A percentile compares a stretch with the other conserved stretches of the same genome.
phyloP scores from a whole-genome alignment of 179 eudicot species.

The Corrigiola litoralis region DNA sequence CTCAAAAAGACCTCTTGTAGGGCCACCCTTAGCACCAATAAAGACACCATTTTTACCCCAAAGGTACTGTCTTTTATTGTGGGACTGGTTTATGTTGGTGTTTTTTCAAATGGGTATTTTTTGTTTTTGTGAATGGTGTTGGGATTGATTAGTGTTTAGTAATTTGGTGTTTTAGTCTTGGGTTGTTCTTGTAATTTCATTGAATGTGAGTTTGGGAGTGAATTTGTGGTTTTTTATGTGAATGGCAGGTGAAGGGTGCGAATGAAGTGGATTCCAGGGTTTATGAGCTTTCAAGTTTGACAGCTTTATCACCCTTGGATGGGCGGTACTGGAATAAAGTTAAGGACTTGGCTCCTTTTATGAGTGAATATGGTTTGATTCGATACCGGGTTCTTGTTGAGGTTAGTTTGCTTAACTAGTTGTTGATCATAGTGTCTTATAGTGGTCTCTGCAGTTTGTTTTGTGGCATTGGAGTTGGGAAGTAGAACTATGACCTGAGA shows the following conservation, averaged over 20 bases:
- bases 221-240: neutral
- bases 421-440: neutral
- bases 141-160: neutral
- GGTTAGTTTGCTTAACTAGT: constrained; percentile 33
- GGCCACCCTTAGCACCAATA: constrained; percentile 17
- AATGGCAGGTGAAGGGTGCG: constrained; percentile 43
- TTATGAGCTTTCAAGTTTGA: constrained; percentile 54
- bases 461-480: neutral
- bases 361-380: constrained; percentile 90
- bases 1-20: constrained; percentile 11
- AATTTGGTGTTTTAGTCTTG: neutral
- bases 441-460: neutral
- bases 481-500: neutral
- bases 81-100: neutral
- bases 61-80: constrained; percentile 16
- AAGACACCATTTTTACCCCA: constrained; percentile 14
- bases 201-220: neutral
- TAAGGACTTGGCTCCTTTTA: constrained; percentile 71
- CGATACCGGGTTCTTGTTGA: constrained; percentile 75
- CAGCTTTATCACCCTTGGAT: constrained; percentile 65
- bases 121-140: neutral
- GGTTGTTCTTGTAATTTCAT: neutral
- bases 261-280: constrained; percentile 27
- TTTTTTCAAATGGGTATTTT: neutral
- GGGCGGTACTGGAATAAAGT: constrained; percentile 81